A percentile compares a stretch with the other conserved stretches of the same genome.
Conservation (phyloP, 306 rosid species). For the Myrica gale region DNA sequence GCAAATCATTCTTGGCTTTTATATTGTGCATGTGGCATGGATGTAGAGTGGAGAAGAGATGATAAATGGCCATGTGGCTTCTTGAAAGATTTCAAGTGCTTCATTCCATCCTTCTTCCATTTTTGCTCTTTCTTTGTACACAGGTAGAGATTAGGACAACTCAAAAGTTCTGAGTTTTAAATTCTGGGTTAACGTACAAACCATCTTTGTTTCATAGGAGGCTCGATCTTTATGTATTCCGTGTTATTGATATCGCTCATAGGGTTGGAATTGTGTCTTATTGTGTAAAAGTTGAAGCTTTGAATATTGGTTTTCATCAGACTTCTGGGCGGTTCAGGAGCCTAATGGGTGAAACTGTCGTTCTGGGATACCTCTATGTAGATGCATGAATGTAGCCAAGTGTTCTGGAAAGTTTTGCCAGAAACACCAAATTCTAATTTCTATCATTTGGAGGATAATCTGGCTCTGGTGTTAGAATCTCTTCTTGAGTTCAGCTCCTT, state of each 20-base stretch:
- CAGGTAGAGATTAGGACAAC: constrained; percentile 50
- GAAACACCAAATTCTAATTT: not conserved
- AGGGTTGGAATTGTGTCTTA: not conserved
- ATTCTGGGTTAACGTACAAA: constrained; percentile 5
- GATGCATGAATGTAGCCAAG: not conserved
- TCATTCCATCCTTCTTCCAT: constrained; percentile 37
- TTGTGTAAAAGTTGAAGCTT: not conserved
- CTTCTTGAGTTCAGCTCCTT: not conserved
- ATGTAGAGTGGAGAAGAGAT: constrained; percentile 42
- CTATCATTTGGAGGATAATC: not conserved
- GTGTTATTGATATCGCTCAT: not conserved
- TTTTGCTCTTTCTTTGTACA: constrained; percentile 55
- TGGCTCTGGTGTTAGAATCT: not conserved
- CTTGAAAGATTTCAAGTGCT: constrained; percentile 42
- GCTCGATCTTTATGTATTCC: not conserved
- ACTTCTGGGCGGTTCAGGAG: not conserved
- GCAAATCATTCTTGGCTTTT: constrained; percentile 99
- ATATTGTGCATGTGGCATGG: constrained; percentile 52
- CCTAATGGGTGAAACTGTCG: not conserved
- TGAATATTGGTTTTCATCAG: not conserved
- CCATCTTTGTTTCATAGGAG: constrained; percentile 3
- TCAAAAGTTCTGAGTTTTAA: constrained; percentile 20
- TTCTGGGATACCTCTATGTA: not conserved
- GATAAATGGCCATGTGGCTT: constrained; percentile 39
- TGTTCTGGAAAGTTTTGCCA: not conserved